Evolutionary conservation across 1,139 yeast species (phyloP).

Genomic region (Protomyces gravidus): DNA sequence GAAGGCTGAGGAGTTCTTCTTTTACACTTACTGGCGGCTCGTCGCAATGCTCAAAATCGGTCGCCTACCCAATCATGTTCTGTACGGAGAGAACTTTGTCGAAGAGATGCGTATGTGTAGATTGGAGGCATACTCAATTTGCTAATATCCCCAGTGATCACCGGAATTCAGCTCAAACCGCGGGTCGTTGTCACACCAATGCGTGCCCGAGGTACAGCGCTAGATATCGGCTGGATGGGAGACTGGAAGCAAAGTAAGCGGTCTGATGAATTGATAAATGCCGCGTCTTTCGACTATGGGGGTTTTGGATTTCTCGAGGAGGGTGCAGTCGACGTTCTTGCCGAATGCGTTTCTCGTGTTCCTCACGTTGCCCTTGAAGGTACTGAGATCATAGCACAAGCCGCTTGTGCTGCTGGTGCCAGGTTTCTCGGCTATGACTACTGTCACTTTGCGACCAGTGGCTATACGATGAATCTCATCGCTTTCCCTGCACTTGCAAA

Average conservation of each 20-base stretch:
- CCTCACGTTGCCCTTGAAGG: constrained; percentile 11
- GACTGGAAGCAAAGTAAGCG: constrained; percentile 16
- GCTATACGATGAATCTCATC: constrained; percentile 23
- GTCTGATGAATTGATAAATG: constrained; percentile 12
- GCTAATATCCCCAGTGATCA: constrained; percentile 9
- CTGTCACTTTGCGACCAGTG: constrained; percentile 21
- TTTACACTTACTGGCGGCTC: constrained; percentile 6
- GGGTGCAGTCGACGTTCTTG: constrained; percentile 10
- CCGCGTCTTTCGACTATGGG: constrained; percentile 28
- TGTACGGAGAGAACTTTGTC: constrained; percentile 10
- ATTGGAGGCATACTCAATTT: too few relatives aligned
- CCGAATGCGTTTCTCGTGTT: not conserved
- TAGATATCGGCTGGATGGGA: constrained; percentile 25
- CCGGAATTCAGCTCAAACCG: constrained; percentile 13
- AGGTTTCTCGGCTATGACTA: constrained; percentile 12
- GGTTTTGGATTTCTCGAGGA: constrained; percentile 14
- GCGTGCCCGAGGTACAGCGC: constrained; percentile 22
- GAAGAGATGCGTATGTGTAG: constrained; percentile 18
- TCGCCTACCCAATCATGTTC: not conserved
- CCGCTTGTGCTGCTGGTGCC: constrained; percentile 5
- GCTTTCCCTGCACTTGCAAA: constrained; percentile 18
- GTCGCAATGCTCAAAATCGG: constrained; percentile 6
- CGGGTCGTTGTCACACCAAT: constrained; percentile 15
- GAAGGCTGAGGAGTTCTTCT: constrained; percentile 14
- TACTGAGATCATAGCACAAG: constrained; percentile 7